Evolutionary conservation across 208 protist genomes (phyloP).

Genomic region (Crithidia expoeki): DNA sequence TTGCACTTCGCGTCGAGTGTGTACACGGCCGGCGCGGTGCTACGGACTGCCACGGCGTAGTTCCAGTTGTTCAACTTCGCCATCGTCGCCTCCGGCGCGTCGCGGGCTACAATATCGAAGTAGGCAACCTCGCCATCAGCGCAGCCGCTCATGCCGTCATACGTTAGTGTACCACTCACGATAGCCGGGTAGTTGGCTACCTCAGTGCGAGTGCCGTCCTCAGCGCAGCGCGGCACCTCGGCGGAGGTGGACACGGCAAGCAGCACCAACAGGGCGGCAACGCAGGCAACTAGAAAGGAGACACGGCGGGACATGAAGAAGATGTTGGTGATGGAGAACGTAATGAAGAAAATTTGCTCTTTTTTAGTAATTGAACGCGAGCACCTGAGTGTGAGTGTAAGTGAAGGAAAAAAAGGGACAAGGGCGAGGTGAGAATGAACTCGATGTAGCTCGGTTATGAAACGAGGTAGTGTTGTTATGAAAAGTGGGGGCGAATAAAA

Average conservation of each 20-base stretch:
- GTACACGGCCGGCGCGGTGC: conserved; percentile 26
- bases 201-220: conserved; percentile 9
- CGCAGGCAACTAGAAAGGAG: conserved; percentile 4
- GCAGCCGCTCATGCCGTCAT: conserved; percentile 10
- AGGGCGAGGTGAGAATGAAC: no score
- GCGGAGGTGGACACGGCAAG: conserved; percentile 11
- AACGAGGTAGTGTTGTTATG: no score
- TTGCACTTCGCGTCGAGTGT: conserved; percentile 37
- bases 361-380: no score
- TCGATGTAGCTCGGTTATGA: no score
- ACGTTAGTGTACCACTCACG: conserved; percentile 2
- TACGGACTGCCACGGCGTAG: conserved; percentile 12
- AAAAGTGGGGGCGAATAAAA: no score
- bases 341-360: neutral
- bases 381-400: neutral
- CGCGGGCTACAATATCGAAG: conserved; percentile 3
- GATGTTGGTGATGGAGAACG: neutral
- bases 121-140: neutral
- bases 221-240: conserved; percentile 31
- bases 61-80: conserved; percentile 20
- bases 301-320: conserved; percentile 7
- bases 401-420: no score
- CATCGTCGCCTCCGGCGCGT: neutral
- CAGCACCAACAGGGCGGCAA: conserved; percentile 16
- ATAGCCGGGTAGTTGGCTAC: conserved; percentile 1